Percentiles rank a stretch among this genome's conserved stretches.
Evolutionary conservation across 306 rosid genomes (phyloP).

Genomic region (Nissolia schottii): DNA sequence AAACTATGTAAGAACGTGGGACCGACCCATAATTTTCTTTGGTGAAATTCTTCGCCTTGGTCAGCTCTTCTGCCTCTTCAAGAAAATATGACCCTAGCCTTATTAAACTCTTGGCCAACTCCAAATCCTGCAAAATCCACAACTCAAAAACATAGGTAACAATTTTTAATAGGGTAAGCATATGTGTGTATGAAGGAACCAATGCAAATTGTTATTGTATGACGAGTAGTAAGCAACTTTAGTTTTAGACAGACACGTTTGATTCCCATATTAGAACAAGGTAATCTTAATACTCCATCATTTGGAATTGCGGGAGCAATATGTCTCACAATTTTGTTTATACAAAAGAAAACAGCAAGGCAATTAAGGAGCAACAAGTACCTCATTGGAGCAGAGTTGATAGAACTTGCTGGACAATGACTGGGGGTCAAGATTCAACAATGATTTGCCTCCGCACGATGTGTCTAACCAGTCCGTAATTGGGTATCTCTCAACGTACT

Average conservation of each 20-base stretch:
- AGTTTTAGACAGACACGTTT: no score
- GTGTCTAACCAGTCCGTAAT: conserved; percentile 36
- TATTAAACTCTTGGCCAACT: conserved; percentile 31
- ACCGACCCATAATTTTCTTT: conserved; percentile 41
- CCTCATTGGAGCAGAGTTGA: conserved; percentile 56
- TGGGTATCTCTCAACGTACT: conserved; percentile 26
- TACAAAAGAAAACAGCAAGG: not conserved
- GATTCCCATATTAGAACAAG: no score
- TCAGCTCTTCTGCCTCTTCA: conserved; percentile 44
- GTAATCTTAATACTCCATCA: no score
- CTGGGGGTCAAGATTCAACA: conserved; percentile 38
- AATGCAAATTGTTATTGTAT: no score
- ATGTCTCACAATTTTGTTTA: no score
- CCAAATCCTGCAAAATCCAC: conserved; percentile 44
- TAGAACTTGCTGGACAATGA: conserved; percentile 28
- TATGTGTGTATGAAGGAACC: not conserved
- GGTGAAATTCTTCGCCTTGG: conserved; percentile 31
- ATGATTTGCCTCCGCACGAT: conserved; percentile 18
- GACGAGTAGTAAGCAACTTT: no score
- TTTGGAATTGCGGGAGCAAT: no score
- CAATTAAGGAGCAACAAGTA: not conserved
- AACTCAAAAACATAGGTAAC: not conserved
- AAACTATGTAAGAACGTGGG: conserved; percentile 21
- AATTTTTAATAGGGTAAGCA: not conserved
- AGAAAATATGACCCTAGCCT: conserved; percentile 39